phyloP scores from a whole-genome alignment of 2,329 filamentous ascomycete genomes.

The Zalaria obscura region DNA sequence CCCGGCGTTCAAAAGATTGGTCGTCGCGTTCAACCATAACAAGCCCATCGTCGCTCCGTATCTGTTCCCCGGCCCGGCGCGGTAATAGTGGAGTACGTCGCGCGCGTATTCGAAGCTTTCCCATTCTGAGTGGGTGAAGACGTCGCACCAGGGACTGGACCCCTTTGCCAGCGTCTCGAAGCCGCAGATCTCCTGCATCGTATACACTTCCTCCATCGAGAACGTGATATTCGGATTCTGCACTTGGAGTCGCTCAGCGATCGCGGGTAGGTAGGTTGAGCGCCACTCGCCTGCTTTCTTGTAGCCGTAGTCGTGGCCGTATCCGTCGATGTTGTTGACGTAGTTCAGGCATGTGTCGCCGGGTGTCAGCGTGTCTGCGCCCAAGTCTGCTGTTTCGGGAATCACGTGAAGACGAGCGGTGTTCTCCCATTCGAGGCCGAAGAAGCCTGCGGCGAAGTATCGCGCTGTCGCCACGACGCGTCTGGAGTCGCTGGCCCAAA shows the following conservation, averaged over 20 bases:
- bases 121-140: conserved; percentile 42
- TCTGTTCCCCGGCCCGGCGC: conserved; percentile 41
- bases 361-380: conserved; percentile 42
- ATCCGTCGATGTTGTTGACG: conserved; percentile 16
- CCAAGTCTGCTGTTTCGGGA: conserved; percentile 34
- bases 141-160: conserved; percentile 39
- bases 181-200: conserved; percentile 48
- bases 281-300: conserved; percentile 33
- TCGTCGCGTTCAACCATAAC: conserved; percentile 44
- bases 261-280: conserved; percentile 31
- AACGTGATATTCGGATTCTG: conserved; percentile 30
- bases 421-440: conserved; percentile 33
- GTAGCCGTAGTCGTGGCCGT: conserved; percentile 37
- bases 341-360: conserved; percentile 32
- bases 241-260: conserved; percentile 28
- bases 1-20: conserved; percentile 29
- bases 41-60: conserved; percentile 41
- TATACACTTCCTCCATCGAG: conserved; percentile 35
- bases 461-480: conserved; percentile 43
- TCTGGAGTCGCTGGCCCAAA: conserved; percentile 41
- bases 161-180: conserved; percentile 43
- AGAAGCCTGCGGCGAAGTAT: conserved; percentile 41
- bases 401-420: conserved; percentile 35
- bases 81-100: conserved; percentile 44
- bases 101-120: conserved; percentile 43